Percentiles rank a stretch among this genome's conserved stretches.
Conservation (phyloP, 73 alveolate genomes). For the Tetrahymena malaccensis region DNA sequence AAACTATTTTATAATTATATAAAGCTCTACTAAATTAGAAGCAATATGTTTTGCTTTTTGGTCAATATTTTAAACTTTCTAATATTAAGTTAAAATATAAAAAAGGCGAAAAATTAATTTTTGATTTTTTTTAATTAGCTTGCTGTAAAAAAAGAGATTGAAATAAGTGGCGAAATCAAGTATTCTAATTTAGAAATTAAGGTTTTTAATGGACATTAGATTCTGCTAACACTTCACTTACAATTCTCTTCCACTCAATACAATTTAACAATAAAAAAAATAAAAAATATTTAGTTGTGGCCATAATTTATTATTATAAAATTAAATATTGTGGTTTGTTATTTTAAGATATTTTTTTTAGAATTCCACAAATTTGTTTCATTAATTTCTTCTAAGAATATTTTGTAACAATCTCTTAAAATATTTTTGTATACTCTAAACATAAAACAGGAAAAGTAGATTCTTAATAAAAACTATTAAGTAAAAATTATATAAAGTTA, state of each 20-base stretch:
- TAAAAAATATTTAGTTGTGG: neutral
- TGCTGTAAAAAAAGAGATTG: neutral
- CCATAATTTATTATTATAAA: neutral
- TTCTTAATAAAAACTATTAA: too few species aligned
- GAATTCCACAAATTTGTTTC: too few species aligned
- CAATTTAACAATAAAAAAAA: neutral
- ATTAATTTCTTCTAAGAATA: too few species aligned
- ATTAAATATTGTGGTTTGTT: neutral
- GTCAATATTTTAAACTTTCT: too few species aligned
- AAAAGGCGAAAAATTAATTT: neutral
- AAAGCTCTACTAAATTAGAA: neutral
- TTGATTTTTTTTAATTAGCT: neutral
- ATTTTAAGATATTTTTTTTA: neutral
- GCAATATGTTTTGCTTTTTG: neutral
- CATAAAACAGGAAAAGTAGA: too few species aligned
- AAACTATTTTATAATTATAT: too few species aligned
- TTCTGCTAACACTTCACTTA: neutral
- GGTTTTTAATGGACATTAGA: neutral
- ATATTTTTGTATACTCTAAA: too few species aligned
- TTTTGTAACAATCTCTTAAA: too few species aligned
- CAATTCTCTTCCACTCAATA: neutral
- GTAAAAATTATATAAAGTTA: too few species aligned
- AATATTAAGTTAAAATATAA: too few species aligned
- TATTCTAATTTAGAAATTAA: neutral
- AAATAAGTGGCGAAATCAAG: neutral